Evolutionary conservation across 2,329 filamentous ascomycete genomes (phyloP), one percentile per base, ranked within the genome.

Genomic region (Neopestalotiopsis sp.): DNA sequence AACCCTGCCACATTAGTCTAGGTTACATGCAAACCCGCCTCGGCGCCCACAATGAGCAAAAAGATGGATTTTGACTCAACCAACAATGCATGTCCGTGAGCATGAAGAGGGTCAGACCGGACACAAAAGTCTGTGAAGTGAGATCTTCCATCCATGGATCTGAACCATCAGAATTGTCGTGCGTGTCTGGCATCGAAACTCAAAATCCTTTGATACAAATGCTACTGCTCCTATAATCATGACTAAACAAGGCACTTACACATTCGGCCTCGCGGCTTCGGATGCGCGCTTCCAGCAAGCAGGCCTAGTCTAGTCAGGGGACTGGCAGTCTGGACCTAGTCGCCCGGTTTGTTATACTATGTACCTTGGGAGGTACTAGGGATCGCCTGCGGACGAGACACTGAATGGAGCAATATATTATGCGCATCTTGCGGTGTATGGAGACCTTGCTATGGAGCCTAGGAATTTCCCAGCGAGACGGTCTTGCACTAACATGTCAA

Each of bases 371-470:
- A 53, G 45, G 45, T 9, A 10, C 34, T 38, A 10, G 34, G 34
- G n/a, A 53, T 53, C 45, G 45, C 14, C 45, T 53, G 45, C 45
- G 45, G 45, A 53, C 45, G 45, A 53, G 45, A 53, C 45, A n/a
- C 45, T 53, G 45, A 53, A 53, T 53, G 45, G 45, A 53, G 45
- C 45, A 53, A 53, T 53, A 53, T 53, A 53, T 53, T 17, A 53
- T 53, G 45, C n/a, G 45, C 45, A 53, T 53, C 45, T 53, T 53
- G 45, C 45, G 45, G 45, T 53, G 14, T n/a, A 53, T 53, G 45
- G 45, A 53, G 45, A 53, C 45, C n/a, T 53, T 17, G 45, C 45
- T 17, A 53, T 53, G 45, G 45, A 20, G 45, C 17, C 45, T 53
- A 28, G 17, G 17, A 17, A 53, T 53, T 53, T 53, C 45, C 45